Evolutionary conservation across 164 flowering plant species (phyloP).

Genomic region (Liriodendron chinense): DNA sequence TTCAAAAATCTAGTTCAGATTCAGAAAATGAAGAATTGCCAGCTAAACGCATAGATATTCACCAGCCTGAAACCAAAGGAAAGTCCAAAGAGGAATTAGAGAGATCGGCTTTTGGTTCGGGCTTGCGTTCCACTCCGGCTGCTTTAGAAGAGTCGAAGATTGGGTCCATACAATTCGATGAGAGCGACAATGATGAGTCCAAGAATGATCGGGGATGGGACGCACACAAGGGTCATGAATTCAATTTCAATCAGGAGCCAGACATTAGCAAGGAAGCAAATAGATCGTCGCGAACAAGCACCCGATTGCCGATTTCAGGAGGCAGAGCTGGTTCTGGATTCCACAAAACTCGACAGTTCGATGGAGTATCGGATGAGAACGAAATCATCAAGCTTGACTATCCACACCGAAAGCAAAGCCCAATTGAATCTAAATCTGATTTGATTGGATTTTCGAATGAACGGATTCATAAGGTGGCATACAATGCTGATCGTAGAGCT

Average conservation of each 20-base stretch:
- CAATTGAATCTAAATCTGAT: neutral
- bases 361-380: neutral
- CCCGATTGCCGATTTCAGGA: neutral
- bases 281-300: neutral
- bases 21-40: neutral
- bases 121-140: neutral
- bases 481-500: neutral
- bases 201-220: neutral
- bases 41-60: neutral
- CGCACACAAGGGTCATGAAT: neutral
- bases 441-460: neutral
- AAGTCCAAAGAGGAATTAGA: neutral
- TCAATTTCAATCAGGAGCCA: neutral
- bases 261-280: neutral
- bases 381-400: neutral
- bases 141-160: neutral
- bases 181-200: neutral
- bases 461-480: neutral
- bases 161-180: neutral
- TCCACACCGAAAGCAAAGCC: neutral
- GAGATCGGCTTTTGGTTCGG: neutral
- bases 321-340: neutral
- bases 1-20: neutral
- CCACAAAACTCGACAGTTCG: neutral
- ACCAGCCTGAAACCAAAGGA: neutral